These are phyloP conservation scores for Lachancea sp. DNA, from an alignment of 805 yeast species.

Conservation along the genomic window DNA sequence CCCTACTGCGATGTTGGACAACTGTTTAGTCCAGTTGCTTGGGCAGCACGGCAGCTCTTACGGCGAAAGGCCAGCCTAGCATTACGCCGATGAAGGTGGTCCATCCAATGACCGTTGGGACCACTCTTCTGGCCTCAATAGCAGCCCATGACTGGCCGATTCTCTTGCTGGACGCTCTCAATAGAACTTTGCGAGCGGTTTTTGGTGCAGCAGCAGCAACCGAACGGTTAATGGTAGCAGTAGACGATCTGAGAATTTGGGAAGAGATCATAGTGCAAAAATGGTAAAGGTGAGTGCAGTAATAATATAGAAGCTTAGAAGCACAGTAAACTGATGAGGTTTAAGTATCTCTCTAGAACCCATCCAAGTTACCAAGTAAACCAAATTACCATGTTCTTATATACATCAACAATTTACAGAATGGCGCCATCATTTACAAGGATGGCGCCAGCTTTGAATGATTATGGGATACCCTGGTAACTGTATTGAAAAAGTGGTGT, in stretches of 20 bases:
- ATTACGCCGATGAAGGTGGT: constrained; percentile 13
- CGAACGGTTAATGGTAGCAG: constrained; percentile 13
- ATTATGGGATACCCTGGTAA: too few species aligned
- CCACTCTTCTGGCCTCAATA: constrained; percentile 23
- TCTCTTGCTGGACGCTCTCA: constrained; percentile 14
- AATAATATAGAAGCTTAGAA: background rate
- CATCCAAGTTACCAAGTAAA: too few species aligned
- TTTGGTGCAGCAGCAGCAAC: constrained; percentile 10
- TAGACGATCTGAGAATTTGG: constrained; percentile 19
- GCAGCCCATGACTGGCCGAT: constrained; percentile 21
- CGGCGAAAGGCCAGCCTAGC: constrained; percentile 27
- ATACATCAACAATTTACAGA: too few species aligned
- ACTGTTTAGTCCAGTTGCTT: background rate
- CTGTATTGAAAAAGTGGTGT: too few species aligned
- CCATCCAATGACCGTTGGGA: constrained; percentile 19
- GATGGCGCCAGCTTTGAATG: too few species aligned
- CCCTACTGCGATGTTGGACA: too few species aligned
- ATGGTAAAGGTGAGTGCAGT: background rate
- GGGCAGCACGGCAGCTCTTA: constrained; percentile 7
- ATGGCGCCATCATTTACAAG: too few species aligned
- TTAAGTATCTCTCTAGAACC: too few species aligned
- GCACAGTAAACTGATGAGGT: too few species aligned
- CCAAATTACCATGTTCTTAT: too few species aligned
- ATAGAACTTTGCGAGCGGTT: constrained; percentile 6
- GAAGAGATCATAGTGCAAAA: constrained; percentile 16